Base-by-base conservation (phyloP, 78 protist genomes). In the Isochrysis galbana region DNA sequence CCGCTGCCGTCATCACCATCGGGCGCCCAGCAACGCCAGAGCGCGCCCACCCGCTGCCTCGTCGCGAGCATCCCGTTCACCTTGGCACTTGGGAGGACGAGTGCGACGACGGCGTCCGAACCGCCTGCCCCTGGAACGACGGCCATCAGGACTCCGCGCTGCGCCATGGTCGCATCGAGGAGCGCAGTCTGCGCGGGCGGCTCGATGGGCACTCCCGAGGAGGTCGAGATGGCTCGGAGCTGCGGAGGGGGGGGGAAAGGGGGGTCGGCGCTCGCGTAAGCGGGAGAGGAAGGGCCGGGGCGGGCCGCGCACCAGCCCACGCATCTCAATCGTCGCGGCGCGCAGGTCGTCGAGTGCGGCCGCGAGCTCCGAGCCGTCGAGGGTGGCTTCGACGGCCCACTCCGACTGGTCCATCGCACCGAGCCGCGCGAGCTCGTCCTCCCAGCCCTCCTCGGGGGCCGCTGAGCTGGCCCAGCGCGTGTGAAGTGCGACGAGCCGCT, bases 101-200 rank as follows among this genome's bases (percentile, higher is more conserved):
- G 84, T 0, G 84, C 84, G 32, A 77, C 48, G 46, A 77, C 84
- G 46, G 84, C 84, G 46, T 77, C 84, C 34, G 7, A 5, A 10
- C 84, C 84, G 19, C 84, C 84, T 23, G 84, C 84, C n/a, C 84
- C 84, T 17, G 84, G 84, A 7, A 77, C 84, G 29, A 77, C 46
- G 5, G 84, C 84, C 47, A 77, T 11, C 44, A 77, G 46, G 47
- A 77, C 84, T 2, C 84, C 84, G 22, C 47, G 84, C 46, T 39
- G 47, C 44, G 10, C 26, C 84, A 77, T 39, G 29, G 84, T 77
- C 34, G 84, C 84, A 17, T 77, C 46, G 32, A 77, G 84, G 19
- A 77, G 46, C 44, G 11, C 29, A 14, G 61, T 51, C 61, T 51
- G 61, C 61, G 61, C 61, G 61, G 61, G 29, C 14, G 61, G 61